Percentiles rank a stretch among this genome's conserved stretches.
phyloP scores from a whole-genome alignment of 208 protist genomes.

The Endotrypanum monterogeii region DNA sequence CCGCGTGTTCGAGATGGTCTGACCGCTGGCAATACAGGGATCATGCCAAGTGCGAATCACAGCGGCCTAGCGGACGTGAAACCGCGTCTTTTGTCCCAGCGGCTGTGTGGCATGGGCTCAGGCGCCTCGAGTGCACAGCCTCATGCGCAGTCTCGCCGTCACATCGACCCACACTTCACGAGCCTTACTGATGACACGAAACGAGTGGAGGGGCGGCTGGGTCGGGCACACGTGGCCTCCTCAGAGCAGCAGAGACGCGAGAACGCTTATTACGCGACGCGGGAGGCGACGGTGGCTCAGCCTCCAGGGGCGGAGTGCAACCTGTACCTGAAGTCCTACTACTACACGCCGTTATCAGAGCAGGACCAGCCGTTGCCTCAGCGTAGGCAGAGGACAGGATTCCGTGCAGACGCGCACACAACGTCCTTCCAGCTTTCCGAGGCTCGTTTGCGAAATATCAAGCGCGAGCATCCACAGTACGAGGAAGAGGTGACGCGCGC shows the following conservation, averaged over 20 bases:
- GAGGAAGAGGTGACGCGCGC: slow-evolving; percentile 28
- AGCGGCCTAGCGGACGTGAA: slow-evolving; percentile 9
- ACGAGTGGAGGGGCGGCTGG: slow-evolving; percentile 58
- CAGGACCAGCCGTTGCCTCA: slow-evolving; percentile 5
- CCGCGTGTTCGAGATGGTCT: slow-evolving; percentile 23
- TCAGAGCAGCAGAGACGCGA: slow-evolving; percentile 31
- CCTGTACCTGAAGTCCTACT: slow-evolving; percentile 52
- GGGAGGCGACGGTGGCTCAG: slow-evolving; percentile 25
- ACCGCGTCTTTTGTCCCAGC: slow-evolving; percentile 2
- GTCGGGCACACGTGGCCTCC: slow-evolving; percentile 38
- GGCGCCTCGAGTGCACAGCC: not conserved
- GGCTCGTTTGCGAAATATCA: slow-evolving; percentile 52
- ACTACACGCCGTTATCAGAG: slow-evolving; percentile 46
- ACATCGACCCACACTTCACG: slow-evolving; percentile 62
- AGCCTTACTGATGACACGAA: slow-evolving; percentile 72
- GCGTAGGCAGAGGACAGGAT: slow-evolving; percentile 11
- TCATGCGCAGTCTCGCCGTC: slow-evolving; percentile 28
- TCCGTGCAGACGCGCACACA: slow-evolving; percentile 20
- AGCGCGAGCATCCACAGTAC: slow-evolving; percentile 34
- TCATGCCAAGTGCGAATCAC: slow-evolving; percentile 30
- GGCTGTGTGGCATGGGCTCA: slow-evolving; percentile 14
- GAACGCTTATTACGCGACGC: slow-evolving; percentile 34
- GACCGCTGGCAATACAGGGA: slow-evolving; percentile 21
- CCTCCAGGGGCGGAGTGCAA: slow-evolving; percentile 37
- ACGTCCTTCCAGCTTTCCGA: slow-evolving; percentile 57